Evolutionary conservation across 371 early-diverging fungal genomes (phyloP).

Genomic region (Apophysomyces trapeziformis): DNA sequence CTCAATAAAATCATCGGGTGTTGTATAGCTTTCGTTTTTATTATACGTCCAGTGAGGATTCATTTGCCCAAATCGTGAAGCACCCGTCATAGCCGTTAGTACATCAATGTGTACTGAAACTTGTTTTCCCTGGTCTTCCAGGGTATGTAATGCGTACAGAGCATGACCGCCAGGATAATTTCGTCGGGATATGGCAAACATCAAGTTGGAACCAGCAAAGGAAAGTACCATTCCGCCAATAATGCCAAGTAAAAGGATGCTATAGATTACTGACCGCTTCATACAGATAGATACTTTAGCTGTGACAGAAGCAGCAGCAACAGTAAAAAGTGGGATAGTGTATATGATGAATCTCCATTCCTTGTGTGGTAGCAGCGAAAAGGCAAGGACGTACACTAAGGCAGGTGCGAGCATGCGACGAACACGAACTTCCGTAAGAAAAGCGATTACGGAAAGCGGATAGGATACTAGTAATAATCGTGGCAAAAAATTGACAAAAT

Average conservation of each 20-base stretch:
- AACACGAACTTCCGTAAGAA: conserved; percentile 39
- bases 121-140: conserved; percentile 32
- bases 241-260: conserved; percentile 22
- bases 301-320: conserved; percentile 69
- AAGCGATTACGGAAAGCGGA: conserved; percentile 63
- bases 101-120: conserved; percentile 80
- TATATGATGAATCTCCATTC: conserved; percentile 97
- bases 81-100: conserved; percentile 88
- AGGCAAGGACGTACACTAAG: conserved; percentile 61
- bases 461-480: conserved; percentile 71
- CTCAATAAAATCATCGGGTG: conserved; percentile 54
- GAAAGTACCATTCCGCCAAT: conserved; percentile 31
- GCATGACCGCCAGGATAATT: conserved; percentile 95
- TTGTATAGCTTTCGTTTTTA: conserved; percentile 63
- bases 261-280: conserved; percentile 16
- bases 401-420: conserved; percentile 63
- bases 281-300: conserved; percentile 33
- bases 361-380: conserved; percentile 90
- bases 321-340: conserved; percentile 83
- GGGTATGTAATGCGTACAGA: conserved; percentile 62
- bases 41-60: conserved; percentile 60
- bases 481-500: conserved; percentile 77
- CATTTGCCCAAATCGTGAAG: conserved; percentile 72
- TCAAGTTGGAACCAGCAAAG: conserved; percentile 43
- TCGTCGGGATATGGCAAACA: conserved; percentile 65